phyloP scores from a whole-genome alignment of 192 early-diverging fungal genomes.

The Linnemannia schmuckeri region DNA sequence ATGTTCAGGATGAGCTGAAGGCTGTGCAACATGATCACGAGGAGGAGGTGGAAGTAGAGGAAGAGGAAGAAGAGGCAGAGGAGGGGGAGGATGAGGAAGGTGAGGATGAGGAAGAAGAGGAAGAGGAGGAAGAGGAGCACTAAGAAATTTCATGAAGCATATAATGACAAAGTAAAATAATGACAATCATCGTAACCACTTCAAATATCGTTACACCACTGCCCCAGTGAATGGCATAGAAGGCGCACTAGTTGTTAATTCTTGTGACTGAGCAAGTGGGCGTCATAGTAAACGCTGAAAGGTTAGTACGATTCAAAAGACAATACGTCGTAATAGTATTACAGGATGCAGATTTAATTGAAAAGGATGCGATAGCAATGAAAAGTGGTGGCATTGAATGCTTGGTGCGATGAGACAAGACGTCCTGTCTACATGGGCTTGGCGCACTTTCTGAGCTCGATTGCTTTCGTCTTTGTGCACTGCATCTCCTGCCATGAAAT shows the following conservation, averaged over 20 bases:
- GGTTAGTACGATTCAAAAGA: too few relatives aligned
- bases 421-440: conserved; percentile 74
- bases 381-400: not conserved
- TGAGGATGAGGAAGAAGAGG: conserved; percentile 6
- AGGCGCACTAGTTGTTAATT: too few relatives aligned
- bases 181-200: too few relatives aligned
- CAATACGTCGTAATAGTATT: not conserved
- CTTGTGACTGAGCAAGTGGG: too few relatives aligned
- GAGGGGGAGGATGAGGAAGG: not conserved
- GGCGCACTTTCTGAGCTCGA: conserved; percentile 96
- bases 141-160: not conserved
- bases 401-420: not conserved
- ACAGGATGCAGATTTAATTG: not conserved
- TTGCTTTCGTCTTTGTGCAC: conserved; percentile 87
- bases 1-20: conserved; percentile 29
- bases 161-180: not conserved
- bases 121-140: not conserved
- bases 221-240: too few relatives aligned
- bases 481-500: conserved; percentile 99
- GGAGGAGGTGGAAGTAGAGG: conserved; percentile 13
- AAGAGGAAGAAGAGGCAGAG: conserved; percentile 13
- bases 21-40: not conserved
- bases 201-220: too few relatives aligned
- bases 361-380: not conserved
- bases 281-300: too few relatives aligned